Conservation (phyloP, 2,329 filamentous ascomycete genomes). For the Penicillium sumatraense region DNA sequence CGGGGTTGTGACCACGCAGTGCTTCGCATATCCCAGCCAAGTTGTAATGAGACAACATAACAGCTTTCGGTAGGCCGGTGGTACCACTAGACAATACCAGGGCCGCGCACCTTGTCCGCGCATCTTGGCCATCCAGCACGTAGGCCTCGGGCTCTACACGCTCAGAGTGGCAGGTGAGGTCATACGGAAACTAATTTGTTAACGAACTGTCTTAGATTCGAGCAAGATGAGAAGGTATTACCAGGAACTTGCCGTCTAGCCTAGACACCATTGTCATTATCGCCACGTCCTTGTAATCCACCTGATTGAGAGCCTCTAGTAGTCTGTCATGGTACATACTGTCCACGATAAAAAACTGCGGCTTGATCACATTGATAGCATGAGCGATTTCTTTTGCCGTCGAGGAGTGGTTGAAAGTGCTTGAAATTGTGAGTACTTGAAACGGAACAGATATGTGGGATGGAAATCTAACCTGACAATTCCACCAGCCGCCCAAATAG, state of each 20-base stretch:
- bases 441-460: neutral
- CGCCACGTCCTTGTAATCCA: neutral
- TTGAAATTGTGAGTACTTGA: neutral
- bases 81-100: slow-evolving; percentile 19
- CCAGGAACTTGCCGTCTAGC: slow-evolving; percentile 1
- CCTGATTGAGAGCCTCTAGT: neutral
- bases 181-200: neutral
- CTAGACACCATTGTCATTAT: slow-evolving; percentile 6
- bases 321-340: neutral
- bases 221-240: neutral
- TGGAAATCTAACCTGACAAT: slow-evolving; percentile 7
- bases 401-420: slow-evolving; percentile 19
- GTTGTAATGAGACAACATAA: slow-evolving; percentile 21
- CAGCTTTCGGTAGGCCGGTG: slow-evolving; percentile 16
- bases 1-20: slow-evolving; percentile 15
- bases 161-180: neutral
- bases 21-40: slow-evolving; percentile 7
- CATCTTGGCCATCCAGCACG: slow-evolving; percentile 5
- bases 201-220: neutral
- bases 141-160: slow-evolving; percentile 4
- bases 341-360: slow-evolving; percentile 6
- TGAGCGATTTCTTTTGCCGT: slow-evolving; percentile 13
- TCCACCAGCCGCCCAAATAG: slow-evolving; percentile 19
- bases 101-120: slow-evolving; percentile 12
- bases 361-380: slow-evolving; percentile 14